Conservation (phyloP, 805 yeast species). For the Starmerella floris region DNA sequence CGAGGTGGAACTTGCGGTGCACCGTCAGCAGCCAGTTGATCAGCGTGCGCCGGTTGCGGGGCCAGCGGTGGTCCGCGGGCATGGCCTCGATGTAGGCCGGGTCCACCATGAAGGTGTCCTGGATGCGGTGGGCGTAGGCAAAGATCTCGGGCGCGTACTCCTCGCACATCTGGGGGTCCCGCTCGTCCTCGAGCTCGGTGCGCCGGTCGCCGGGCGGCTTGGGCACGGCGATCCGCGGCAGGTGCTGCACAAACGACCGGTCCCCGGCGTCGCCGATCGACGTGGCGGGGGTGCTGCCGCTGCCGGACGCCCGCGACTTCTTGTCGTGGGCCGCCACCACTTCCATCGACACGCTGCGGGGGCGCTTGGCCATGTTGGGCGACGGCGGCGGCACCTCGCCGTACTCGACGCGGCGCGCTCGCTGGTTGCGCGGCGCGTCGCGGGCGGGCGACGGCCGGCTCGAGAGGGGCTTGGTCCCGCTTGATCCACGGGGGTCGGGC, state of each 20-base stretch:
- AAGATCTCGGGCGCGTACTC: constrained; percentile 86
- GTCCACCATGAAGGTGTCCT: constrained; percentile 54
- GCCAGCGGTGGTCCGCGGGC: constrained; percentile 50
- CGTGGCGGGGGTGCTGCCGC: not conserved
- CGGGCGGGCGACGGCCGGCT: not conserved
- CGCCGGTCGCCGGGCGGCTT: constrained; percentile 1
- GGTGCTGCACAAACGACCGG: constrained; percentile 12
- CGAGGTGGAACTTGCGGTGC: constrained; percentile 65
- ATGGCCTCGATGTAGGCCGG: constrained; percentile 46
- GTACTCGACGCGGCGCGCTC: not conserved
- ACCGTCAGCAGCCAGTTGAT: constrained; percentile 94
- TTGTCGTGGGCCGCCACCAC: constrained; percentile 2
- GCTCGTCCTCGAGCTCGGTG: constrained; percentile 25
- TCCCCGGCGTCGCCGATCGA: not conserved
- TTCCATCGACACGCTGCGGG: constrained; percentile 9
- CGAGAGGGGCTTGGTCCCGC: not conserved
- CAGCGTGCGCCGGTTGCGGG: constrained; percentile 60
- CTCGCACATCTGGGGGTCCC: constrained; percentile 62
- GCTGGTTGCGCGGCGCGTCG: not conserved
- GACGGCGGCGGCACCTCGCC: not conserved
- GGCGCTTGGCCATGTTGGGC: constrained; percentile 6
- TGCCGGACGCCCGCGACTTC: constrained; percentile 2
- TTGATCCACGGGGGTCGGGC: not conserved
- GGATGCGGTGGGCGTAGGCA: constrained; percentile 60
- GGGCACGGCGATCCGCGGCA: not conserved